Evolutionary conservation across 2,329 filamentous ascomycete species (phyloP).

Genomic region (Pseudopyricularia javanii): DNA sequence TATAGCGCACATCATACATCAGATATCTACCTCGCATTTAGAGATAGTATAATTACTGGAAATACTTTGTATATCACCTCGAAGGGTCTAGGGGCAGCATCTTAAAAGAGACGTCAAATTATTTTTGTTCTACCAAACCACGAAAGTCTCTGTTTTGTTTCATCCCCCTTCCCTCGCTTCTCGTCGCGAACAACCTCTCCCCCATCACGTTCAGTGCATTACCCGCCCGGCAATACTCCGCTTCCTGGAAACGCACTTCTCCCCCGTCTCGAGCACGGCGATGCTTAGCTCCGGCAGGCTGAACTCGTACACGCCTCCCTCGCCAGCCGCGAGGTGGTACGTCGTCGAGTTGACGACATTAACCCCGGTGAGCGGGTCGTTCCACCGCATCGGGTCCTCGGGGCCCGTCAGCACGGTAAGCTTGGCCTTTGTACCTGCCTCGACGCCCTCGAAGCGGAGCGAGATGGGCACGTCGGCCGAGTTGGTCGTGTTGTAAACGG

Average conservation of each 20-base stretch:
- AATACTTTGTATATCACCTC: too few relatives aligned
- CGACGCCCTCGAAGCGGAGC: constrained; percentile 30
- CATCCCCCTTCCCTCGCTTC: too few relatives aligned
- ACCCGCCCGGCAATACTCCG: not conserved
- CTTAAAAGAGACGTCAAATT: too few relatives aligned
- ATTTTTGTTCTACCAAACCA: too few relatives aligned
- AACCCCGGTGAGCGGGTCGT: constrained; percentile 28
- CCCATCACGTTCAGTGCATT: not conserved
- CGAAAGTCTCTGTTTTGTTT: too few relatives aligned
- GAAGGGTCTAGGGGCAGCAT: too few relatives aligned
- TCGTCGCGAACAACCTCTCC: not conserved
- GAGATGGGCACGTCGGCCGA: constrained; percentile 29
- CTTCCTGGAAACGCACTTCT: not conserved
- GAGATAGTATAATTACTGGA: too few relatives aligned
- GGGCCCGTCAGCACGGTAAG: constrained; percentile 33
- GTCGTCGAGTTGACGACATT: constrained; percentile 35
- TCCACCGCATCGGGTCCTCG: constrained; percentile 27
- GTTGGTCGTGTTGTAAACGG: constrained; percentile 38
- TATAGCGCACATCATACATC: too few relatives aligned
- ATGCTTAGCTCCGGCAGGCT: constrained; percentile 41
- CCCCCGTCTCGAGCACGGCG: constrained; percentile 35
- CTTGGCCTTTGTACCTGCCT: constrained; percentile 22
- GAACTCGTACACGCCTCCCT: constrained; percentile 36
- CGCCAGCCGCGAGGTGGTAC: constrained; percentile 24
- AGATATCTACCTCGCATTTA: too few relatives aligned